Percentiles rank a stretch among this genome's conserved stretches.
These are phyloP conservation scores for Bjerkandera adusta DNA, from an alignment of 1,284 basidiomycete species.

Conservation along the genomic window DNA sequence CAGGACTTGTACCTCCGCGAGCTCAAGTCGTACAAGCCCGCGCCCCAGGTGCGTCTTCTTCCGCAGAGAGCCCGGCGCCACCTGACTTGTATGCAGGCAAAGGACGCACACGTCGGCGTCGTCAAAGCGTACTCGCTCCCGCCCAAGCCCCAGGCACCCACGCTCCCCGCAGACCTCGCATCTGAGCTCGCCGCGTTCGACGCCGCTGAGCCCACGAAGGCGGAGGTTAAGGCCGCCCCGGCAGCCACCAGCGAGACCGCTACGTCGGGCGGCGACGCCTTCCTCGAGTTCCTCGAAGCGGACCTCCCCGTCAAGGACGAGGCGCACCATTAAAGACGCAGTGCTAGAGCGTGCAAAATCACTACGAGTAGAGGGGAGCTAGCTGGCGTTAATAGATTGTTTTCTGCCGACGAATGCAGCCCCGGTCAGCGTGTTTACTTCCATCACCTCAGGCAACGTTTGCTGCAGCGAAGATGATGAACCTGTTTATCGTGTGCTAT, in stretches of 20 bases:
- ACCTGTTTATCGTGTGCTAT: no score
- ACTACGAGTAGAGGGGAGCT: no score
- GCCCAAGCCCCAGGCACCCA: constrained; percentile 63
- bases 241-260: constrained; percentile 30
- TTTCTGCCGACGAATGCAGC: no score
- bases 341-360: background rate
- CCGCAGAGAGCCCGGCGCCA: background rate
- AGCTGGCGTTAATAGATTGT: no score
- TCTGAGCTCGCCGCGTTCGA: constrained; percentile 82
- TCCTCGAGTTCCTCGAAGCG: constrained; percentile 55
- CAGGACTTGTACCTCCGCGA: constrained; percentile 92
- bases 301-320: constrained; percentile 59
- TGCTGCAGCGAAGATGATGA: no score
- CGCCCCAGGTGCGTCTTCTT: constrained; percentile 44
- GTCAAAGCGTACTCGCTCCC: constrained; percentile 78
- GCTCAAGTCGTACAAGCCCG: constrained; percentile 86
- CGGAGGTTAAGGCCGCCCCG: constrained; percentile 32
- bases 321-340: constrained; percentile 50
- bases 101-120: constrained; percentile 80
- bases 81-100: constrained; percentile 46
- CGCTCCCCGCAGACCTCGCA: constrained; percentile 77
- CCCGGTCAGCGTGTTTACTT: no score
- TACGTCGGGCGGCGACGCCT: constrained; percentile 51
- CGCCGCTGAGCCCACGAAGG: constrained; percentile 65
- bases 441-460: no score